These are phyloP conservation scores for Avena sativa DNA, from an alignment of 176 grass and related monocot genomes.

Conservation along the genomic window DNA sequence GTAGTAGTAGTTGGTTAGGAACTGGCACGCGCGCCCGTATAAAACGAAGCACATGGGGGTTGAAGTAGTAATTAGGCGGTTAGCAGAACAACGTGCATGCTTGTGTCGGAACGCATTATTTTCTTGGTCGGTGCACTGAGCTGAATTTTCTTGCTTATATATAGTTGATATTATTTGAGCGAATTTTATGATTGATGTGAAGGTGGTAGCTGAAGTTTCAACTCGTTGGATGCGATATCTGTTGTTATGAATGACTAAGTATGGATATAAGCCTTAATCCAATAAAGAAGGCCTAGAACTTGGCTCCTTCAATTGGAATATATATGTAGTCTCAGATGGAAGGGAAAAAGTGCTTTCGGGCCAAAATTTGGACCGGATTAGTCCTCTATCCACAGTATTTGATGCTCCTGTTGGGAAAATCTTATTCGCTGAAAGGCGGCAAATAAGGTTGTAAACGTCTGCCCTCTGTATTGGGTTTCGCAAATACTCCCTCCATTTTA, in stretches of 20 bases:
- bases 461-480: too few species aligned
- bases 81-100: constrained; percentile 21
- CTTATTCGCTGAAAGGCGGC: too few species aligned
- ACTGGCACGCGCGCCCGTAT: not conserved
- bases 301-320: not conserved
- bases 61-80: not conserved
- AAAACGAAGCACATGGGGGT: constrained; percentile 2
- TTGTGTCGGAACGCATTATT: not conserved
- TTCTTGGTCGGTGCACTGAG: not conserved
- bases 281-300: not conserved
- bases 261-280: not conserved
- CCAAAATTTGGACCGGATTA: too few species aligned
- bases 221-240: not conserved
- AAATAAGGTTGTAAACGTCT: too few species aligned
- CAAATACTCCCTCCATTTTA: too few species aligned
- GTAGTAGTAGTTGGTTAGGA: not conserved
- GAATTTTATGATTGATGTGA: not conserved
- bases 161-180: not conserved
- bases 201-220: not conserved
- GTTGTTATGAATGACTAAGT: not conserved
- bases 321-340: not conserved
- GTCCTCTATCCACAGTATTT: too few species aligned
- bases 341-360: not conserved
- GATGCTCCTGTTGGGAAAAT: too few species aligned
- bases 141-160: not conserved